These are phyloP conservation scores for Solanum gracilifrons DNA, from an alignment of 257 asterid genomes.

Conservation along the genomic window DNA sequence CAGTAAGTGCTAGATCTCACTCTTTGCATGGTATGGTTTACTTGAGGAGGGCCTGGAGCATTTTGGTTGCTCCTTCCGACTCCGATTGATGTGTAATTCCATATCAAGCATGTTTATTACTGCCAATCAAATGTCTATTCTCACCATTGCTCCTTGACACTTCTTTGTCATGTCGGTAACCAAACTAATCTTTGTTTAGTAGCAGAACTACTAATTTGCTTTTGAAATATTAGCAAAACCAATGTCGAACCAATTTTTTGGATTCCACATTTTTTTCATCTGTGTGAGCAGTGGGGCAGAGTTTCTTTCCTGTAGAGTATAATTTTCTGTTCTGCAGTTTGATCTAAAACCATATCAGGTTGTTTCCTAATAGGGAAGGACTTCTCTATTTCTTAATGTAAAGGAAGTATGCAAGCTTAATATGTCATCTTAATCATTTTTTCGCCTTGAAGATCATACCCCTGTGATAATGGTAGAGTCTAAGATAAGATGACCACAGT, in stretches of 20 bases:
- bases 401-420: background rate
- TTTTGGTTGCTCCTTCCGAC: background rate
- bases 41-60: background rate
- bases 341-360: background rate
- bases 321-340: background rate
- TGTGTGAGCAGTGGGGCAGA: background rate
- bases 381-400: background rate
- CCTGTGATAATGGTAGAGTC: background rate
- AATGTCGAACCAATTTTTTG: background rate
- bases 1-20: slow-evolving; percentile 38
- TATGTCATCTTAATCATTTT: background rate
- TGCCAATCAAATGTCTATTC: background rate
- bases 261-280: background rate
- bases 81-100: background rate
- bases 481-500: background rate
- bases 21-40: background rate
- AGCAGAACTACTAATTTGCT: background rate
- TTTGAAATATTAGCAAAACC: background rate
- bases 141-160: background rate
- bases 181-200: background rate
- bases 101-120: background rate
- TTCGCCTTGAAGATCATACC: background rate
- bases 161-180: background rate
- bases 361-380: background rate
- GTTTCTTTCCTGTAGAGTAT: background rate